phyloP scores from a whole-genome alignment of 129 eudicot genomes.

The Kitagawia praeruptora region DNA sequence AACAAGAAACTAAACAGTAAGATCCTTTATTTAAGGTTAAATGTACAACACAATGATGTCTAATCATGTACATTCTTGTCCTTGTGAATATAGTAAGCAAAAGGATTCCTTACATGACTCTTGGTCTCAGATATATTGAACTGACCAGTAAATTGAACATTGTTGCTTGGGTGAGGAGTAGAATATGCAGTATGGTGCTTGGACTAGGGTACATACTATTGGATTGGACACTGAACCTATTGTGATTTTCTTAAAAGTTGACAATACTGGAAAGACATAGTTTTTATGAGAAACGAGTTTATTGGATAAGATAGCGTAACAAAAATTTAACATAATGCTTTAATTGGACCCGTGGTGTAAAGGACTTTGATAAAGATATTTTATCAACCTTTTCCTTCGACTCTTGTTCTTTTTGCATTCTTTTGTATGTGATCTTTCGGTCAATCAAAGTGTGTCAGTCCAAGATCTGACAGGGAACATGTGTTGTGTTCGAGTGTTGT shows the following conservation, averaged over 20 bases:
- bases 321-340: neutral
- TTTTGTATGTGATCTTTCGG: neutral
- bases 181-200: neutral
- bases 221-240: neutral
- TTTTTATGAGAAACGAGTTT: neutral
- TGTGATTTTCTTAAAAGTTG: neutral
- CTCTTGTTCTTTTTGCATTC: neutral
- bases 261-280: neutral
- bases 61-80: neutral
- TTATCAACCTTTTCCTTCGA: neutral
- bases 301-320: neutral
- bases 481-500: no score
- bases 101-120: neutral
- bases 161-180: neutral
- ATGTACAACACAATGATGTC: neutral
- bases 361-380: neutral
- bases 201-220: neutral
- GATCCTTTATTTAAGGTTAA: neutral
- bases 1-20: slow-evolving; percentile 76
- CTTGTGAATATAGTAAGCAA: neutral
- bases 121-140: neutral
- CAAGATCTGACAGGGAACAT: neutral
- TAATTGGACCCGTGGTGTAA: neutral
- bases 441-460: neutral
- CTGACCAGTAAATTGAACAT: neutral